phyloP scores from a whole-genome alignment of 1,139 yeast species.

The Protomyces pachydermus region DNA sequence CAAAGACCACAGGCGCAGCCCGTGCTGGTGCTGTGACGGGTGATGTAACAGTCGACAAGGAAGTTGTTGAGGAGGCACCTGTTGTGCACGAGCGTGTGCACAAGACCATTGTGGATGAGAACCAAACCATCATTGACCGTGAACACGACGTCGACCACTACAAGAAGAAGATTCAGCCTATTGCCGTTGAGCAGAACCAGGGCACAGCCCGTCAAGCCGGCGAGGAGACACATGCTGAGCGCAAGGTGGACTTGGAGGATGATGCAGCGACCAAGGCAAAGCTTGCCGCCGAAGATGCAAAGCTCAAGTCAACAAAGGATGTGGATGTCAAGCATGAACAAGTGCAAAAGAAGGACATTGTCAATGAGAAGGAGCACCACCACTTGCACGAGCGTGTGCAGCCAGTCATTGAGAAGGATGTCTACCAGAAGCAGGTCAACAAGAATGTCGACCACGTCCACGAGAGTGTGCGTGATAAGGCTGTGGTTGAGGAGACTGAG shows the following conservation, averaged over 20 bases:
- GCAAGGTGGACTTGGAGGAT: constrained; percentile 7
- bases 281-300: neutral
- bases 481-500: constrained; percentile 3
- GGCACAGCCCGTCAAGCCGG: neutral
- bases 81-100: constrained; percentile 4
- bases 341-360: neutral
- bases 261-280: neutral
- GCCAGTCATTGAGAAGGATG: constrained; percentile 10
- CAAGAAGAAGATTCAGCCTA: constrained; percentile 14
- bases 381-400: constrained; percentile 1
- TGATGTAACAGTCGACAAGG: neutral
- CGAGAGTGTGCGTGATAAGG: neutral
- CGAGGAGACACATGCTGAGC: neutral
- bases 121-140: constrained; percentile 7
- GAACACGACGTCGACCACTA: constrained; percentile 11
- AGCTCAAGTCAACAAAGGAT: neutral
- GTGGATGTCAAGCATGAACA: neutral
- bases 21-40: neutral
- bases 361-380: constrained; percentile 1
- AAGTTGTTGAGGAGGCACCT: neutral
- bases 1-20: neutral
- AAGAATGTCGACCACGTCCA: neutral
- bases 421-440: neutral
- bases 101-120: constrained; percentile 6
- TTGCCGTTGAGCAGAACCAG: neutral